phyloP scores from a whole-genome alignment of 1,139 yeast species.

The Hyphopichia buzzinii region DNA sequence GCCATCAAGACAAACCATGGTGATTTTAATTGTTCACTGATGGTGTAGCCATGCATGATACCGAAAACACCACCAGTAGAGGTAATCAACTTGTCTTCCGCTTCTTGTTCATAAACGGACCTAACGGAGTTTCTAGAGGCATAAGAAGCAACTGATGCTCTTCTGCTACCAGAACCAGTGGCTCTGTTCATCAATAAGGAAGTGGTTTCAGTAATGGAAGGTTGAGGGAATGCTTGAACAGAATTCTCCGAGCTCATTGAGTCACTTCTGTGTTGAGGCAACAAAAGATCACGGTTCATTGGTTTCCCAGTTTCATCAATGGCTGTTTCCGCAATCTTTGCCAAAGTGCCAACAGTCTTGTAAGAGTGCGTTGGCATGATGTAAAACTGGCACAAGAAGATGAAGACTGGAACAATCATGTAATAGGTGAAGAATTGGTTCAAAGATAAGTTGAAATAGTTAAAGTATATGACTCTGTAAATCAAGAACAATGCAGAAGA shows the following conservation, averaged over 20 bases:
- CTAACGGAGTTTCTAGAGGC: slow-evolving; percentile 38
- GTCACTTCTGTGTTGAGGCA: slow-evolving; percentile 32
- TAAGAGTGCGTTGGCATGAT: slow-evolving; percentile 80
- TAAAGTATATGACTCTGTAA: slow-evolving; percentile 63
- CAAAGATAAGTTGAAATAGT: slow-evolving; percentile 31
- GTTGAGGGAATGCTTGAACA: slow-evolving; percentile 20
- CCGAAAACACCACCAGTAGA: slow-evolving; percentile 81
- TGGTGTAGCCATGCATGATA: slow-evolving; percentile 66
- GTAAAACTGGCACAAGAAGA: slow-evolving; percentile 65
- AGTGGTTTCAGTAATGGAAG: slow-evolving; percentile 43
- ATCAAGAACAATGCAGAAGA: slow-evolving; percentile 47
- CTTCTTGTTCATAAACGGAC: slow-evolving; percentile 64
- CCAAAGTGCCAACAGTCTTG: slow-evolving; percentile 66
- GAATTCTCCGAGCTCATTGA: slow-evolving; percentile 3
- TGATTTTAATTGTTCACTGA: slow-evolving; percentile 62
- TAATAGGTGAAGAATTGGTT: slow-evolving; percentile 63
- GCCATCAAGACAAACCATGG: slow-evolving; percentile 82
- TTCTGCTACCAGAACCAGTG: slow-evolving; percentile 23
- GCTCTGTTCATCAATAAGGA: slow-evolving; percentile 39
- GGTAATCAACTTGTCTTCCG: slow-evolving; percentile 53
- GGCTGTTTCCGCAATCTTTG: slow-evolving; percentile 67
- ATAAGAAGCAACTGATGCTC: slow-evolving; percentile 33
- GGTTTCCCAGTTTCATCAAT: slow-evolving; percentile 63
- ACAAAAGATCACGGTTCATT: slow-evolving; percentile 35
- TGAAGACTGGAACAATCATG: slow-evolving; percentile 70